These are phyloP conservation scores for Lactarius hatsudake DNA, from an alignment of 768 basidiomycete species.

Conservation along the genomic window DNA sequence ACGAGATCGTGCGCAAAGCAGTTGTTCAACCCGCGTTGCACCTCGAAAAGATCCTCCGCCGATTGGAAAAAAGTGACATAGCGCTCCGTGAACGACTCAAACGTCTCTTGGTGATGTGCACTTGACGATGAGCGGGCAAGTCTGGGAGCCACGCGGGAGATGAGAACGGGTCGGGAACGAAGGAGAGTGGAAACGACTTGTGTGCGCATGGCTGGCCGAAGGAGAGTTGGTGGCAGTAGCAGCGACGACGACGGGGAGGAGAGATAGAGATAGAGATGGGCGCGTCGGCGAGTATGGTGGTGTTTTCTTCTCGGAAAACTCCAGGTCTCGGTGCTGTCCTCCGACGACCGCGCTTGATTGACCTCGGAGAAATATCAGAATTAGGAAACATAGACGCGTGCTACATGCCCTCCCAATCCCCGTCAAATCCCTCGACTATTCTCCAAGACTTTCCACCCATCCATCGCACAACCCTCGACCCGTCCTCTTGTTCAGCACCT, in stretches of 20 bases:
- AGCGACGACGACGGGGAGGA: slow-evolving; percentile 9
- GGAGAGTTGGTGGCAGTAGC: slow-evolving; percentile 16
- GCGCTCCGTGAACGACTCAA: slow-evolving; percentile 91
- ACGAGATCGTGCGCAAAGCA: slow-evolving; percentile 99
- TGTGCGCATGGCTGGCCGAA: slow-evolving; percentile 44
- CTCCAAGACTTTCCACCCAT: slow-evolving; percentile 59
- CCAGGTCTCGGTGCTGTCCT: slow-evolving; percentile 9
- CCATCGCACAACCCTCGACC: slow-evolving; percentile 57
- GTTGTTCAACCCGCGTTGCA: slow-evolving; percentile 98
- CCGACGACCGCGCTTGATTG: not conserved
- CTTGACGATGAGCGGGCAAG: slow-evolving; percentile 50
- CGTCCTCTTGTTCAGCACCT: slow-evolving; percentile 40
- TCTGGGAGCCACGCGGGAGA: slow-evolving; percentile 41
- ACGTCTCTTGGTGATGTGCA: slow-evolving; percentile 84
- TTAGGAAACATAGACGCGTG: not conserved
- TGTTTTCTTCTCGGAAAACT: slow-evolving; percentile 20
- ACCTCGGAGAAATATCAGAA: slow-evolving; percentile 3
- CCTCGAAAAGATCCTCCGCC: slow-evolving; percentile 94
- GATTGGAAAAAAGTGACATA: slow-evolving; percentile 92
- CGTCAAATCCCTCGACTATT: slow-evolving; percentile 59
- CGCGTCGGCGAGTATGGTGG: slow-evolving; percentile 19
- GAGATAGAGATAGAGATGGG: not conserved
- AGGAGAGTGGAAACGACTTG: slow-evolving; percentile 61
- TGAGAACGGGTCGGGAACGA: slow-evolving; percentile 54
- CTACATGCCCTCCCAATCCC: slow-evolving; percentile 36